A percentile compares a stretch with the other conserved stretches of the same genome.
Conservation (phyloP, 192 early-diverging fungal genomes). For the Coemansia sp. region DNA sequence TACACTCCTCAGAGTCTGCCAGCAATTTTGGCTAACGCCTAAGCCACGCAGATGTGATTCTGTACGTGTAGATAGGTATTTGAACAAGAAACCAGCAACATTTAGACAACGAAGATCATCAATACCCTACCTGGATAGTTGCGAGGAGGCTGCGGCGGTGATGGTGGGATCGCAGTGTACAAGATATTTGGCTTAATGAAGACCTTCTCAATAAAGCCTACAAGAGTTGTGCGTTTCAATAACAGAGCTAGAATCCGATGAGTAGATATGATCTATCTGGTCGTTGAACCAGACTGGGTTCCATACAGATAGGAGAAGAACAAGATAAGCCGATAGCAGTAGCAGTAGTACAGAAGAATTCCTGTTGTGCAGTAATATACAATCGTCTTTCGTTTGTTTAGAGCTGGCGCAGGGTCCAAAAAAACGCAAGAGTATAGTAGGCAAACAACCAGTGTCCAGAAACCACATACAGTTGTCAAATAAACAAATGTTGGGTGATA, state of each 20-base stretch:
- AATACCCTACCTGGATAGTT: slow-evolving; percentile 31
- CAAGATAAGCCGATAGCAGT: neutral
- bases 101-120: neutral
- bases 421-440: too few relatives aligned
- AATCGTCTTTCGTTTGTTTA: slow-evolving; percentile 1
- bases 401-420: neutral
- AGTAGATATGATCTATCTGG: neutral
- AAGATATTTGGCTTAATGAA: slow-evolving; percentile 41
- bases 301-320: neutral
- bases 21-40: neutral
- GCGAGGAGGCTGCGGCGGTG: neutral
- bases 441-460: neutral
- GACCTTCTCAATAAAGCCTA: slow-evolving; percentile 42
- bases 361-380: neutral
- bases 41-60: neutral
- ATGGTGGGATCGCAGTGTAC: slow-evolving; percentile 16
- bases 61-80: neutral
- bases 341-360: neutral
- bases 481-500: neutral
- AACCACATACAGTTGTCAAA: slow-evolving; percentile 5
- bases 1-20: neutral
- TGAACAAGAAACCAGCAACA: neutral
- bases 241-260: neutral
- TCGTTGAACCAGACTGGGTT: neutral
- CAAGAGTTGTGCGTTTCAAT: neutral